Base-by-base conservation (phyloP, 306 rosid genomes). In the Benincasa hispida region DNA sequence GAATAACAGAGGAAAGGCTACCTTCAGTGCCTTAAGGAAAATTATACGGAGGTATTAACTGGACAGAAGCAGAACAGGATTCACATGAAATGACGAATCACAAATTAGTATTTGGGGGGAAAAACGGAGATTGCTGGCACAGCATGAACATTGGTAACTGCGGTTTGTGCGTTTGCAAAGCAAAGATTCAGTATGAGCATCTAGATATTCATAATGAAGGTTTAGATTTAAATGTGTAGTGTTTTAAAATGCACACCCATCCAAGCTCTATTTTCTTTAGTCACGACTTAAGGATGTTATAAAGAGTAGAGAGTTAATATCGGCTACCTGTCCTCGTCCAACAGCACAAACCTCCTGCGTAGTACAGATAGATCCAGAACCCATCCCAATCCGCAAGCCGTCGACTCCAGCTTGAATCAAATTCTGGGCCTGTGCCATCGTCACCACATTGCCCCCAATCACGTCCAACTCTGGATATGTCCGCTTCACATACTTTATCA, bases 311-410 rank as follows among this genome's bases (percentile, higher is more conserved):
- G 66, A 59, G 8, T 57, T 60, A 27, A 28, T 14, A 17, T 61
- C 10, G 69, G 10, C 68, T 89, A 94, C 99, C 96, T 92, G 99
- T 21, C 97, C 96, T 12, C 99, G 89, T 25, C 99, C 97, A 2
- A 90, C 99, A 1, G 97, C 99, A 22, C 99, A 94, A 22, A 90
- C 99, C 80, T 94, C 99, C 76, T 94, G 97, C 2, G 99, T 92
- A 13, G 99, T 94, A 67, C 99, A 92, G 35, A 94, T 94, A 35
- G 99, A 94, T 0, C 99, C 99, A 24, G 99, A 94, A 0, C 99
- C 99, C 99, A 94, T 94, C 50, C 99, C 96, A 66, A 92, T 91
- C 42, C 97, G 82, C 85, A 94, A 84, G 14, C 96, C 99, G 80
- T 94, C 99, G 10, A 75, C 97, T 34, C 99, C 99, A 4, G 96